Percentiles rank a stretch among this genome's conserved stretches.
Evolutionary conservation across 2,329 filamentous ascomycete species (phyloP).

Genomic region (Alternaria burnsii): DNA sequence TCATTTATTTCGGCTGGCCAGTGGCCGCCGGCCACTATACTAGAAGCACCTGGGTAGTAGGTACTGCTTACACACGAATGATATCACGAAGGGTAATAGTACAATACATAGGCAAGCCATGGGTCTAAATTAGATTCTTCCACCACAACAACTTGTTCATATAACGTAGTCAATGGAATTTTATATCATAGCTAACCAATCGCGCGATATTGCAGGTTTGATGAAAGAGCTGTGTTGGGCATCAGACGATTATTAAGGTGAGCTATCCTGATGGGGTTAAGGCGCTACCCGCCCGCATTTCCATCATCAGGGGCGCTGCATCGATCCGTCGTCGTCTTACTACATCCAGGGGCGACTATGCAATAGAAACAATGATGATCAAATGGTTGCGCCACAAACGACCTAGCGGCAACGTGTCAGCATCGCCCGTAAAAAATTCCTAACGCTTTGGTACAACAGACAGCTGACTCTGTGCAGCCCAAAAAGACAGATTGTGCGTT

Average conservation of each 20-base stretch:
- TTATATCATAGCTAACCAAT: neutral
- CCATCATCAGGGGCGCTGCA: neutral
- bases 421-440: neutral
- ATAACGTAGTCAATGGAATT: neutral
- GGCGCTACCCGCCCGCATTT: neutral
- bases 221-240: neutral
- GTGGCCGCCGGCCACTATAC: no score
- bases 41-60: no score
- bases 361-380: neutral
- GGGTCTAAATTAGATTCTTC: neutral
- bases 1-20: no score
- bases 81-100: neutral
- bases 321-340: neutral
- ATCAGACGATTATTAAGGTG: neutral
- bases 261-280: constrained; percentile 4
- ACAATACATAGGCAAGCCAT: neutral
- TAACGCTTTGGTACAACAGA: neutral
- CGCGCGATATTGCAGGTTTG: neutral
- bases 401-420: neutral
- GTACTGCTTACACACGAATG: no score
- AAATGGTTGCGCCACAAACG: constrained; percentile 1
- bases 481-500: constrained; percentile 5
- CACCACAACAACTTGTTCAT: neutral
- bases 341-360: neutral
- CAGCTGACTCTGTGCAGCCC: constrained; percentile 6